Conservation (phyloP, 2,329 filamentous ascomycete genomes). For the Aspergillus brasiliensis region DNA sequence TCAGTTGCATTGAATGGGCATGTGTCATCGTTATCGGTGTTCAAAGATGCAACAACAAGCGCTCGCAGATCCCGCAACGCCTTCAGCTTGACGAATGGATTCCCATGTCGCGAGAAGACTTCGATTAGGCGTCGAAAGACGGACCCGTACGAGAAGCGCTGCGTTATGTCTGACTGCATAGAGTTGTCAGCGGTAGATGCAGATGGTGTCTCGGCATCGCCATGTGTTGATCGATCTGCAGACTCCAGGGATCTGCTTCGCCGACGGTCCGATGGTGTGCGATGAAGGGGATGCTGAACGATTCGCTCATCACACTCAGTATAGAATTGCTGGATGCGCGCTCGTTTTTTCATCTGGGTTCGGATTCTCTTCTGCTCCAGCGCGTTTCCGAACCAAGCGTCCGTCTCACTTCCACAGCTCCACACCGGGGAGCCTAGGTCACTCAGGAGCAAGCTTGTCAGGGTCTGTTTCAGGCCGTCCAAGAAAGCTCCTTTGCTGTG, state of each 20-base stretch:
- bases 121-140: constrained; percentile 78
- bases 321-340: constrained; percentile 42
- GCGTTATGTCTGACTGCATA: constrained; percentile 28
- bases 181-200: not conserved
- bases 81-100: constrained; percentile 82
- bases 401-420: constrained; percentile 87
- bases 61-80: constrained; percentile 80
- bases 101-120: constrained; percentile 86
- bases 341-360: constrained; percentile 42
- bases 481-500: constrained; percentile 80
- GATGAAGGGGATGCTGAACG: constrained; percentile 26
- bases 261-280: constrained; percentile 25
- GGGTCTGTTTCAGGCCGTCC: constrained; percentile 71
- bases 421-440: constrained; percentile 87
- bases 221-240: constrained; percentile 14
- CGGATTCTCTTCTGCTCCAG: constrained; percentile 53
- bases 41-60: constrained; percentile 75
- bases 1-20: constrained; percentile 9
- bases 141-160: constrained; percentile 72
- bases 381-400: constrained; percentile 72
- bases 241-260: constrained; percentile 40
- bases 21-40: constrained; percentile 52
- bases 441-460: constrained; percentile 83
- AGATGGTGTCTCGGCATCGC: not conserved
- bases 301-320: constrained; percentile 38